Conservation (phyloP, 2,329 filamentous ascomycete genomes). For the Periconia macrospinosa region DNA sequence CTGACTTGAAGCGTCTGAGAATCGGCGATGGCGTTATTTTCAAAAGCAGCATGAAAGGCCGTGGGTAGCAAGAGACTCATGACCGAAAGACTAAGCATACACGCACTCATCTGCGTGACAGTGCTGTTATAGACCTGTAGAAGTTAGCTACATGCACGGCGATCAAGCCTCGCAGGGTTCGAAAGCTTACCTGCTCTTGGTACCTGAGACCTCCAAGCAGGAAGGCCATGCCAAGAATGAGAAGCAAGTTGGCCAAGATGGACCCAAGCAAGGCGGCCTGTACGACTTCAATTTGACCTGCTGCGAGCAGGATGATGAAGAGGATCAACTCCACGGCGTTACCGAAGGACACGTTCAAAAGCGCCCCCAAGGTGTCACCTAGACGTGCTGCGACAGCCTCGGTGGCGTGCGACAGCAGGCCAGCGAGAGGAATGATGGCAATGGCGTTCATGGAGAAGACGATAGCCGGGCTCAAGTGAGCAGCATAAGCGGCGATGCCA, state of each 20-base stretch:
- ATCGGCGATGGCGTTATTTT: conserved; percentile 63
- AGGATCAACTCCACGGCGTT: conserved; percentile 58
- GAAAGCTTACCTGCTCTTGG: conserved; percentile 70
- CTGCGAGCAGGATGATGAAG: conserved; percentile 47
- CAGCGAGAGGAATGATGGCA: conserved; percentile 55
- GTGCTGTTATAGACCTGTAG: conserved; percentile 85
- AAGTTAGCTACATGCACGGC: conserved; percentile 13
- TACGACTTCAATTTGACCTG: conserved; percentile 85
- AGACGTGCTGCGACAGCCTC: conserved; percentile 52
- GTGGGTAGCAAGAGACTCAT: conserved; percentile 89
- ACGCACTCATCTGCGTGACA: conserved; percentile 95
- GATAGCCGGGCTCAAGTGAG: conserved; percentile 44
- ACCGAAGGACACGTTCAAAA: conserved; percentile 57
- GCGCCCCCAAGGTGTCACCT: conserved; percentile 52
- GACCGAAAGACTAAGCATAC: conserved; percentile 84
- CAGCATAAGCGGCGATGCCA: conserved; percentile 66
- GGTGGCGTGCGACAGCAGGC: conserved; percentile 52
- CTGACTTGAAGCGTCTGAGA: conserved; percentile 77
- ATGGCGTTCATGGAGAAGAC: conserved; percentile 57
- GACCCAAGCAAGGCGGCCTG: conserved; percentile 89
- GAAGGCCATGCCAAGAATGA: conserved; percentile 92
- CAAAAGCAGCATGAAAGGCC: conserved; percentile 89
- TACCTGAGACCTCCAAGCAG: conserved; percentile 82
- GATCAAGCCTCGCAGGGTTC: neutral
- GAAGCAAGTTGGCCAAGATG: conserved; percentile 82